phyloP scores from a whole-genome alignment of 257 asterid genomes.

The Ehretia macrophylla region DNA sequence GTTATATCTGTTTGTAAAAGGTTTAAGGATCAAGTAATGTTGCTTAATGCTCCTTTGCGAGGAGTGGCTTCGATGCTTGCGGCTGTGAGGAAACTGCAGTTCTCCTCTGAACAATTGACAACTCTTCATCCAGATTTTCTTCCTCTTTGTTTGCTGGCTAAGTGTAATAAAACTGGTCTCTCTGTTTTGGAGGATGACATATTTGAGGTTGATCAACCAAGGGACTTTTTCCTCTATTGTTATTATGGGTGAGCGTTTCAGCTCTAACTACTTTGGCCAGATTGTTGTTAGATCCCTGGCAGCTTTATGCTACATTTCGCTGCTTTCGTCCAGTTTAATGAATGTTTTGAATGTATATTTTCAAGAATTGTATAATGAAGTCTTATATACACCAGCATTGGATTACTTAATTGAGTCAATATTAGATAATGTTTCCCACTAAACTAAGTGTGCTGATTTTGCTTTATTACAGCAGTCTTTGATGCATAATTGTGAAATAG shows the following conservation, averaged over 20 bases:
- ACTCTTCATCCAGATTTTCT: conserved; percentile 87
- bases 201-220: conserved; percentile 84
- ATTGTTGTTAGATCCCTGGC: neutral
- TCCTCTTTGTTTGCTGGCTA: conserved; percentile 70
- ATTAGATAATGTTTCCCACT: too few relatives aligned
- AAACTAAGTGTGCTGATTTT: too few relatives aligned
- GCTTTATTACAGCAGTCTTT: too few relatives aligned
- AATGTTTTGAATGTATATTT: too few relatives aligned
- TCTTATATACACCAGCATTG: too few relatives aligned
- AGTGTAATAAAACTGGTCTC: conserved; percentile 76
- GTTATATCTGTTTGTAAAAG: conserved; percentile 77
- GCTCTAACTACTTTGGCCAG: neutral
- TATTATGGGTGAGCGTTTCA: conserved; percentile 67
- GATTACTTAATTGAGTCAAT: too few relatives aligned
- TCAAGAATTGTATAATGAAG: too few relatives aligned
- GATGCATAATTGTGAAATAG: too few relatives aligned
- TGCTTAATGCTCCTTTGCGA: conserved; percentile 67
- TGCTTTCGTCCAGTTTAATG: too few relatives aligned
- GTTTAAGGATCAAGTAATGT: conserved; percentile 68
- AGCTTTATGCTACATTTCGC: neutral
- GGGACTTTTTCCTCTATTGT: conserved; percentile 84
- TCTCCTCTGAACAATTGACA: conserved; percentile 72
- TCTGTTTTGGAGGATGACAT: conserved; percentile 65
- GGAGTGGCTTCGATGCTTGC: conserved; percentile 83
- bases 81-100: conserved; percentile 68